phyloP scores from a whole-genome alignment of 2,329 filamentous ascomycete genomes.

The Botryotinia narcissicola region DNA sequence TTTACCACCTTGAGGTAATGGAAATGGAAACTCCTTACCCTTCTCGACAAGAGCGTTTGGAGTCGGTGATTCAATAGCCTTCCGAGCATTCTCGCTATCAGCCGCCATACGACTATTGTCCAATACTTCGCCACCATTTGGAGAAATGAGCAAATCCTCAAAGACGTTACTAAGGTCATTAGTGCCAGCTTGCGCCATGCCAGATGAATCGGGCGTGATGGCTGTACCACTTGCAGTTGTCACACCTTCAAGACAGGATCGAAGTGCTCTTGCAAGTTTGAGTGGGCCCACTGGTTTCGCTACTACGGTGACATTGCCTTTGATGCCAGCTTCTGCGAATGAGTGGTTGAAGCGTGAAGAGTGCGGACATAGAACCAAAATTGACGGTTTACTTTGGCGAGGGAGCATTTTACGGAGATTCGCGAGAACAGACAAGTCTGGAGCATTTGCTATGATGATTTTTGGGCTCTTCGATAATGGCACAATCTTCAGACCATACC shows the following conservation, averaged over 20 bases:
- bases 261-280: slow-evolving; percentile 37
- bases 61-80: slow-evolving; percentile 37
- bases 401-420: slow-evolving; percentile 23
- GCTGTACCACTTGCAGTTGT: background rate
- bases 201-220: slow-evolving; percentile 24
- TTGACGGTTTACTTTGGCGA: slow-evolving; percentile 22
- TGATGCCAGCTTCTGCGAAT: slow-evolving; percentile 19
- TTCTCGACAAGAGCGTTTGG: slow-evolving; percentile 33
- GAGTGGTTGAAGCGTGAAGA: slow-evolving; percentile 31
- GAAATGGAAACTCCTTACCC: slow-evolving; percentile 36
- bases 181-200: slow-evolving; percentile 22
- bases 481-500: slow-evolving; percentile 38
- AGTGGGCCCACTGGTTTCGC: slow-evolving; percentile 38
- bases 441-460: slow-evolving; percentile 36
- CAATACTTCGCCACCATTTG: slow-evolving; percentile 32
- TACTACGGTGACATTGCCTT: slow-evolving; percentile 35
- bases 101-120: slow-evolving; percentile 38
- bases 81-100: slow-evolving; percentile 37
- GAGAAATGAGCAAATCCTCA: slow-evolving; percentile 33
- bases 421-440: slow-evolving; percentile 23
- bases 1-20: slow-evolving; percentile 9
- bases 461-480: slow-evolving; percentile 29
- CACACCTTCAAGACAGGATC: slow-evolving; percentile 31
- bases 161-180: slow-evolving; percentile 34
- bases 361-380: slow-evolving; percentile 37